Evolutionary conservation across 129 eudicot genomes (phyloP).

Genomic region (Tanacetum coccineum): DNA sequence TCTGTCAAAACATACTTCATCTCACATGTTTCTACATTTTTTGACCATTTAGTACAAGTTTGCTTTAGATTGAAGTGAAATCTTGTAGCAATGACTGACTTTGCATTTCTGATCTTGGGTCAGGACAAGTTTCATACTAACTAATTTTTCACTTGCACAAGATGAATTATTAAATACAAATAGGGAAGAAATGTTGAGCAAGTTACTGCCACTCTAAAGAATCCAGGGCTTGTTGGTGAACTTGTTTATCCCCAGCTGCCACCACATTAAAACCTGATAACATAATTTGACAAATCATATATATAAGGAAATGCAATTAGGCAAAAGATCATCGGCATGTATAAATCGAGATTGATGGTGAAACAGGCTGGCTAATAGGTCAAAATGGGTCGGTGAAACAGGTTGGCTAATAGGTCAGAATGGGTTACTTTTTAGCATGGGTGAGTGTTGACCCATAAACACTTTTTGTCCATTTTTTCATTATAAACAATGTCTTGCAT

Average conservation of each 20-base stretch:
- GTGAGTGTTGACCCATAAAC: too few relatives aligned
- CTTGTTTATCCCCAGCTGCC: constrained; percentile 71
- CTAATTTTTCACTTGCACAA: not conserved
- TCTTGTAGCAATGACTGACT: not conserved
- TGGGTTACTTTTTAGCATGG: not conserved
- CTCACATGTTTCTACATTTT: not conserved
- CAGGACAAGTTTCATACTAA: not conserved
- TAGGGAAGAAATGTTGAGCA: not conserved
- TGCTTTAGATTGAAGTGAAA: not conserved
- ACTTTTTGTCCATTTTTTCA: not conserved
- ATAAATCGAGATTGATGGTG: too few relatives aligned
- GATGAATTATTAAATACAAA: not conserved
- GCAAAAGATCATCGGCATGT: too few relatives aligned
- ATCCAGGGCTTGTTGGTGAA: constrained; percentile 68
- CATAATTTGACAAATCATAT: not conserved
- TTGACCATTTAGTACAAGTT: not conserved
- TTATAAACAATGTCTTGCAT: not conserved
- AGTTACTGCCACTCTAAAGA: constrained; percentile 53
- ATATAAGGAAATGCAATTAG: not conserved
- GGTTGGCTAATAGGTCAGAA: not conserved
- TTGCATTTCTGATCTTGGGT: not conserved
- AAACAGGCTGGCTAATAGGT: too few relatives aligned
- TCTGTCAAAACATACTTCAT: not conserved
- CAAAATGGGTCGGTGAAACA: too few relatives aligned
- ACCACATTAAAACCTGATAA: constrained; percentile 78